Percentiles rank a stretch among this genome's conserved stretches.
Conservation (phyloP, 1,284 basidiomycete species). For the Paramarasmius palmivorus region DNA sequence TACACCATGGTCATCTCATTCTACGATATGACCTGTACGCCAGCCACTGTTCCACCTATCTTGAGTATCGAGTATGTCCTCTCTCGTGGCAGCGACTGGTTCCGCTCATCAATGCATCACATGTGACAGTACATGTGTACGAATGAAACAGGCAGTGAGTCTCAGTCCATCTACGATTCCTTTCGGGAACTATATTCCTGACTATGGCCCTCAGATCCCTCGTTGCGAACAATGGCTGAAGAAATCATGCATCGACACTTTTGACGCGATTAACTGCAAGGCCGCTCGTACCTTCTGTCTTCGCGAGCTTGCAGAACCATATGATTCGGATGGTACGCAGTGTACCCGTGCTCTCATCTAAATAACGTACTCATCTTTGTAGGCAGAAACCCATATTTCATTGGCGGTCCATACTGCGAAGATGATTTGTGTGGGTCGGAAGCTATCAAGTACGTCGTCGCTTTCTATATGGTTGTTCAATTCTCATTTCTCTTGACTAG, state of each 20-base stretch:
- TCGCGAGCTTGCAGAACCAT: conserved; percentile 14
- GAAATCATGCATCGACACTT: conserved; percentile 20
- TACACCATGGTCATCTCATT: conserved; percentile 41
- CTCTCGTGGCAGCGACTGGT: conserved; percentile 19
- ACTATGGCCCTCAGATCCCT: too few species aligned
- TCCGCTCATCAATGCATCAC: not conserved
- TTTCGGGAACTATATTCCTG: too few species aligned
- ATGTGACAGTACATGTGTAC: conserved; percentile 44
- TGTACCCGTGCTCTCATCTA: not conserved
- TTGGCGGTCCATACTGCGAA: conserved; percentile 54
- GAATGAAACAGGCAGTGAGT: conserved; percentile 49
- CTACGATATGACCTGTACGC: conserved; percentile 51
- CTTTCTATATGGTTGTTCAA: not conserved
- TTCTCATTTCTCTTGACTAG: conserved; percentile 29
- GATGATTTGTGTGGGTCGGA: conserved; percentile 47
- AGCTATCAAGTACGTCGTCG: conserved; percentile 36
- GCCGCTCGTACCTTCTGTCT: conserved; percentile 36
- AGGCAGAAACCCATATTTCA: conserved; percentile 34
- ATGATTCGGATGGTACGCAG: conserved; percentile 16
- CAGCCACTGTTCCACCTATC: conserved; percentile 37
- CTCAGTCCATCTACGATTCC: not conserved
- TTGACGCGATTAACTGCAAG: conserved; percentile 34
- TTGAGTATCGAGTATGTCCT: conserved; percentile 31
- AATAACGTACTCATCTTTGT: not conserved
- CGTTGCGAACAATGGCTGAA: conserved; percentile 48